These are phyloP conservation scores for Phytophthora idaei DNA, from an alignment of 352 stramenopile genomes.

Conservation along the genomic window DNA sequence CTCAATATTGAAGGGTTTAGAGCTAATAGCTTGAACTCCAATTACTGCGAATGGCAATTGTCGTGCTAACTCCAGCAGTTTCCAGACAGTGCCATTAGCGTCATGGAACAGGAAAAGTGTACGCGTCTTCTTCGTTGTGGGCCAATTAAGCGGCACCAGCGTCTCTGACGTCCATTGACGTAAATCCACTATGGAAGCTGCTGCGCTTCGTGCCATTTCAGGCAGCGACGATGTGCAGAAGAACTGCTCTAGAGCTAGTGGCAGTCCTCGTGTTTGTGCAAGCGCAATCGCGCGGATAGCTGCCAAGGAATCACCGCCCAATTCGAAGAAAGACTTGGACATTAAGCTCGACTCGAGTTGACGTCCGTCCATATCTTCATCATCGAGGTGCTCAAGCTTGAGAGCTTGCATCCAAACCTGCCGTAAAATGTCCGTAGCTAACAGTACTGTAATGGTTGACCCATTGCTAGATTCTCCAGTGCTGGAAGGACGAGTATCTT, in stretches of 20 bases:
- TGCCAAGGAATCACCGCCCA: constrained; percentile 69
- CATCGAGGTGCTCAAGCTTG: constrained; percentile 28
- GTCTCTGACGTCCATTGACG: constrained; percentile 17
- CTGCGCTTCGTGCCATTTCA: constrained; percentile 45
- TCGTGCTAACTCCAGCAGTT: constrained; percentile 55
- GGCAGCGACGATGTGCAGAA: constrained; percentile 45
- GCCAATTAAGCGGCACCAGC: constrained; percentile 49
- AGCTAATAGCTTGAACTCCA: constrained; percentile 37
- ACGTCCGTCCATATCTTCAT: constrained; percentile 26
- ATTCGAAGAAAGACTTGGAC: constrained; percentile 62
- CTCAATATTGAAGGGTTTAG: constrained; percentile 31
- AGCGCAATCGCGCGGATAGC: constrained; percentile 70
- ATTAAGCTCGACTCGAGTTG: constrained; percentile 4
- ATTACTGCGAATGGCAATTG: constrained; percentile 43
- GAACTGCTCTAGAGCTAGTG: constrained; percentile 51
- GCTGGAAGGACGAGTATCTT: background rate
- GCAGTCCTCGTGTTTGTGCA: constrained; percentile 51
- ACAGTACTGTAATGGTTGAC: constrained; percentile 25
- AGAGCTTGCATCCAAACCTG: constrained; percentile 62
- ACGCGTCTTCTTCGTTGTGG: background rate
- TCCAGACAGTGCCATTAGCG: constrained; percentile 64
- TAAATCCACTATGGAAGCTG: constrained; percentile 18
- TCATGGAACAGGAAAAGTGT: constrained; percentile 62
- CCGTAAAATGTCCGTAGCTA: constrained; percentile 47
- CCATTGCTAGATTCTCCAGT: background rate